Conservation (phyloP, 768 basidiomycete genomes). For the Boletus subcaerulescens region DNA sequence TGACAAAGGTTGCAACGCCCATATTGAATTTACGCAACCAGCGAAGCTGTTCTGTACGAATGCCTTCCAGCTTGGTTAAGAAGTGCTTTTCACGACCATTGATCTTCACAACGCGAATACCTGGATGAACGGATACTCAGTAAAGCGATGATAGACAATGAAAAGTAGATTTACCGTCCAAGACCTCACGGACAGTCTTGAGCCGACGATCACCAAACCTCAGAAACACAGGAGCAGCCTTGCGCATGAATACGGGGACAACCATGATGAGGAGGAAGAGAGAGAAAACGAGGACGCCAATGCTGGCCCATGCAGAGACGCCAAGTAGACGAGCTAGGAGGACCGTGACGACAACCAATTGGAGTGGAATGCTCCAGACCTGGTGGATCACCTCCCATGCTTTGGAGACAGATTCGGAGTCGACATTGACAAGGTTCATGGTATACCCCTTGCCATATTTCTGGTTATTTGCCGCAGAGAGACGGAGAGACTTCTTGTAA, state of each 20-base stretch:
- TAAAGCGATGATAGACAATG: neutral
- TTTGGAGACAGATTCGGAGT: constrained; percentile 30
- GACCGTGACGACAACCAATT: constrained; percentile 20
- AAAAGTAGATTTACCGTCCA: constrained; percentile 21
- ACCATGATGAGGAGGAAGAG: constrained; percentile 29
- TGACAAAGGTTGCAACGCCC: constrained; percentile 23
- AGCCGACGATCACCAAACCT: constrained; percentile 27
- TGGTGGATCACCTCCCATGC: constrained; percentile 28
- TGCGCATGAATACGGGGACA: constrained; percentile 32
- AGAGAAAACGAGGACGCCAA: constrained; percentile 24
- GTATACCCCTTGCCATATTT: constrained; percentile 27
- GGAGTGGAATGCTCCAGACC: constrained; percentile 28
- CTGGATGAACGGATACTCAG: constrained; percentile 1
- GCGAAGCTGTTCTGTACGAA: constrained; percentile 23
- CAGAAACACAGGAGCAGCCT: constrained; percentile 29
- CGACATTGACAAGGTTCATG: constrained; percentile 31
- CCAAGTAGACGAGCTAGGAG: constrained; percentile 27
- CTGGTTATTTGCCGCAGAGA: constrained; percentile 25
- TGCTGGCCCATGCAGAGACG: constrained; percentile 28
- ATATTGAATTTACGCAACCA: constrained; percentile 26
- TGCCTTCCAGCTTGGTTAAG: constrained; percentile 19
- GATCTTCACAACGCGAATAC: constrained; percentile 28
- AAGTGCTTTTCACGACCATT: constrained; percentile 28
- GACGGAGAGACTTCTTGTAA: constrained; percentile 30
- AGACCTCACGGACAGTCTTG: constrained; percentile 27